Base-by-base conservation (phyloP, 345 rosid species). In the Sisymbrium irio region DNA sequence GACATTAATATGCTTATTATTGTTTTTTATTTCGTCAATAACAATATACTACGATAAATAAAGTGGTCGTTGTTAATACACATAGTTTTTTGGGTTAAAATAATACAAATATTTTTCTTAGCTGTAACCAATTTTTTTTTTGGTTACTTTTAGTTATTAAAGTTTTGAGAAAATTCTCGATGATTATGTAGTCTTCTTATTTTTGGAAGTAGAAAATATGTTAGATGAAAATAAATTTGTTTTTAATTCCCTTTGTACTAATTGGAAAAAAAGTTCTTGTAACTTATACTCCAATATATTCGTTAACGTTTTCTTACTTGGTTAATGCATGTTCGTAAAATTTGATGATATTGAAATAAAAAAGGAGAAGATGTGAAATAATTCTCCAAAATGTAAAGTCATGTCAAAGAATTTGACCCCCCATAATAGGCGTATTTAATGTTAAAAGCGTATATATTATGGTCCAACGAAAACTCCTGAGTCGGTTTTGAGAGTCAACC, bases 401-500 rank as follows among this genome's bases (percentile, higher is more conserved):
- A 50, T 50, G 54, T 50, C 53, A 72, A 50, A 63, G 49, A 56
- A 63, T 39, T 32, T 63, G 55, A 57, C 32, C 14, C 10, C 19
- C 11, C 6, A n/a, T 28, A 42, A n/a, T 37, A 60, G 13, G 39
- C 39, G 46, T 46, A 19, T 19, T 36, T 18, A 56, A 9, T 59
- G 59, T 27, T 37, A 56, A 14, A 42, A 28, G 8, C 2, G 39
- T 11, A 14, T 5, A 1, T 20, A 46, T 20, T 40, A 30, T 75
- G 79, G 79, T 51, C 64, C 62, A 75, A 68, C 32, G 41, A 51
- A 15, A 67, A 42, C 32, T 60, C 35, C 64, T 33, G 39, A 15
- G 74, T 68, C 64, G 64, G 69, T 62, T 62, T 54, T 62, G 65
- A 54, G 70, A 54, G 75, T 76, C 79, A 69, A 36, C 75, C 14